Percentiles rank a stretch among this genome's conserved stretches.
These are phyloP conservation scores for Phaeodactylum tricornutum DNA, from an alignment of 108 stramenopile genomes.

Conservation along the genomic window DNA sequence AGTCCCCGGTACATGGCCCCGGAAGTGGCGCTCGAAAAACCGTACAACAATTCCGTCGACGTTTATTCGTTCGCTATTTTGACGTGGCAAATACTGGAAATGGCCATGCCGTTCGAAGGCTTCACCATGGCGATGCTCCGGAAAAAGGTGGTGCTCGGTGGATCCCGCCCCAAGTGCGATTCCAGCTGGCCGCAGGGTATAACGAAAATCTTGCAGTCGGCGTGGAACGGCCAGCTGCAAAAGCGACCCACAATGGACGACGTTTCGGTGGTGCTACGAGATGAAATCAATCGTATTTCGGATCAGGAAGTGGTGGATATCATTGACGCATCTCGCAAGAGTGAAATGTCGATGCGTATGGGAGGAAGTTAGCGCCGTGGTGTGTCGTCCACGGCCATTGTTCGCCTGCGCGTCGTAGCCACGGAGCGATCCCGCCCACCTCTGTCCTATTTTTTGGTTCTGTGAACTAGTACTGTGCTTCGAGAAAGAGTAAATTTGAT, in stretches of 20 bases:
- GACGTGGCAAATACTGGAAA: constrained; percentile 66
- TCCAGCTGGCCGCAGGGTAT: constrained; percentile 18
- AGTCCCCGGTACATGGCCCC: constrained; percentile 67
- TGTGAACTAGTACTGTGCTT: too few relatives aligned
- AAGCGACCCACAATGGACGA: constrained; percentile 52
- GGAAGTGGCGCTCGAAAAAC: constrained; percentile 55
- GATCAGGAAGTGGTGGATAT: constrained; percentile 35
- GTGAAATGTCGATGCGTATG: constrained; percentile 21
- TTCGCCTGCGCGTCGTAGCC: too few relatives aligned
- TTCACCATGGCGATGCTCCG: constrained; percentile 43
- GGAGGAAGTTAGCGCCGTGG: too few relatives aligned
- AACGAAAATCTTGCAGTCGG: constrained; percentile 41
- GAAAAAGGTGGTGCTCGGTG: constrained; percentile 40
- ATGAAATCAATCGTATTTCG: constrained; percentile 43
- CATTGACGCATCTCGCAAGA: constrained; percentile 32
- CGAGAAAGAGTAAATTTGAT: too few relatives aligned
- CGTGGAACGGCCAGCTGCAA: constrained; percentile 43
- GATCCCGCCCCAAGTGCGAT: constrained; percentile 25
- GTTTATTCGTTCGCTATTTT: constrained; percentile 81
- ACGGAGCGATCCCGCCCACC: too few relatives aligned
- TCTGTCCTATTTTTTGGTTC: too few relatives aligned
- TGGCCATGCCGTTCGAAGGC: constrained; percentile 59
- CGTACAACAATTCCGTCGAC: constrained; percentile 84
- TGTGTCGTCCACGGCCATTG: too few relatives aligned
- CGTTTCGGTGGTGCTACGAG: constrained; percentile 45